Conservation (phyloP, 495 filamentous ascomycete species). For the Delitschia confertaspora region DNA sequence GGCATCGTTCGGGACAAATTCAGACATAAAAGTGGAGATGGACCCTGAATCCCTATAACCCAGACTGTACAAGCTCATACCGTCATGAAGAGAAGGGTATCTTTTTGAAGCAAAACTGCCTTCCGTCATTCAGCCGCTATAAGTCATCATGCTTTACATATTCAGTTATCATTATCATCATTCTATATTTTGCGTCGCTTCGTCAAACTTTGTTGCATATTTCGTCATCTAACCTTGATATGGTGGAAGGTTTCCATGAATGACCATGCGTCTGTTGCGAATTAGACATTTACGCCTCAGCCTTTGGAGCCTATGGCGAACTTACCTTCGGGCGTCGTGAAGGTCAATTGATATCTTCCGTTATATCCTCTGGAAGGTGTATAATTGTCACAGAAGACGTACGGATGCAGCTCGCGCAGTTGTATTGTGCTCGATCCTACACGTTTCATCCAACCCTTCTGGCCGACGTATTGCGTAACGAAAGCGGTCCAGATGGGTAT, state of each 20-base stretch:
- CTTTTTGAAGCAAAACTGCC: conserved; percentile 12
- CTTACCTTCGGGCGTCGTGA: conserved; percentile 25
- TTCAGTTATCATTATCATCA: conserved; percentile 12
- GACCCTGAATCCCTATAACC: no score
- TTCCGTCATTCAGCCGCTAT: conserved; percentile 8
- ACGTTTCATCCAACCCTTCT: conserved; percentile 23
- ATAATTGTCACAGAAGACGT: conserved; percentile 29
- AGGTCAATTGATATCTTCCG: conserved; percentile 27
- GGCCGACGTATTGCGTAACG: conserved; percentile 30
- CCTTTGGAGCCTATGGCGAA: neutral
- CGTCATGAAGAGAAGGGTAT: conserved; percentile 24
- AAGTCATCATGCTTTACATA: neutral
- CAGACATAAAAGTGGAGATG: no score
- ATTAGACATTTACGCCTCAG: neutral
- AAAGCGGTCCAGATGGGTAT: conserved; percentile 38
- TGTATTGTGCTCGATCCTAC: conserved; percentile 19
- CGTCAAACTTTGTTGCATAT: neutral
- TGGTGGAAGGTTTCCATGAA: conserved; percentile 26
- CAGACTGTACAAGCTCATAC: no score
- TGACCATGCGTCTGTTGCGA: conserved; percentile 4
- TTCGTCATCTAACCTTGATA: conserved; percentile 18
- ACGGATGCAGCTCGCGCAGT: conserved; percentile 27
- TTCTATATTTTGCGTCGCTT: conserved; percentile 11
- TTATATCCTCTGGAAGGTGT: conserved; percentile 13
- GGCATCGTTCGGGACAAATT: no score